Evolutionary conservation across 2,329 filamentous ascomycete genomes (phyloP).

Genomic region (Cladosporium sphaerospermum): DNA sequence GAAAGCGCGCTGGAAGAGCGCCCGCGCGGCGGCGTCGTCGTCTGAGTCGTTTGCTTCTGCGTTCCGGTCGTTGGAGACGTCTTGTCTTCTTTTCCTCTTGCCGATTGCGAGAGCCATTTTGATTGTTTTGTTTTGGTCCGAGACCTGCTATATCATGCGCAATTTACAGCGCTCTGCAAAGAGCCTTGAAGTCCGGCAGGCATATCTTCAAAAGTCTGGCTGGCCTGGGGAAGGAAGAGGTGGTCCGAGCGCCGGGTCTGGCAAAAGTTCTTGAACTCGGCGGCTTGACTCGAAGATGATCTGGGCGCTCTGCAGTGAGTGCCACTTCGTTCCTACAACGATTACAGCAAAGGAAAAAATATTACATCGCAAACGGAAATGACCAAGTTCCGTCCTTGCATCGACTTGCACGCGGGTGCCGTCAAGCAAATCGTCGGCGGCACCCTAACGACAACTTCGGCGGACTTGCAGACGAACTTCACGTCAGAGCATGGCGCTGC

Average conservation of each 20-base stretch:
- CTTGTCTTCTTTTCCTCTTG: conserved; percentile 40
- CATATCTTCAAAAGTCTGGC: too few species aligned
- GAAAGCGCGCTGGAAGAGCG: conserved; percentile 76
- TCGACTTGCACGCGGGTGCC: conserved; percentile 93
- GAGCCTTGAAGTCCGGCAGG: too few species aligned
- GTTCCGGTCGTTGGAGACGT: conserved; percentile 19
- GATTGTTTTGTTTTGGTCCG: conserved; percentile 2
- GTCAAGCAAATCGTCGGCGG: conserved; percentile 99
- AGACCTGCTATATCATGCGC: not conserved
- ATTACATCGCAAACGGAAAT: conserved; percentile 43
- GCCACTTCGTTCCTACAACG: too few species aligned
- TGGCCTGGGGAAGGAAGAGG: too few species aligned
- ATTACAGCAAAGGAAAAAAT: not conserved
- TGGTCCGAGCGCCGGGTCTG: too few species aligned
- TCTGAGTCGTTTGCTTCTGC: conserved; percentile 17
- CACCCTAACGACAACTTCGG: conserved; percentile 58
- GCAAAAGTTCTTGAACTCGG: too few species aligned
- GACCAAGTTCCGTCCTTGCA: conserved; percentile 93
- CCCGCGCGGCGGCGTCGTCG: conserved; percentile 52
- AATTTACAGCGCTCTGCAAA: too few species aligned
- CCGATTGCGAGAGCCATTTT: conserved; percentile 38
- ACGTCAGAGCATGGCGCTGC: conserved; percentile 76
- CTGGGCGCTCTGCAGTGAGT: too few species aligned
- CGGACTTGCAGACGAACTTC: conserved; percentile 76
- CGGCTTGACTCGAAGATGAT: too few species aligned